phyloP scores from a whole-genome alignment of 2,329 filamentous ascomycete species.

The Fusarium mangiferae region DNA sequence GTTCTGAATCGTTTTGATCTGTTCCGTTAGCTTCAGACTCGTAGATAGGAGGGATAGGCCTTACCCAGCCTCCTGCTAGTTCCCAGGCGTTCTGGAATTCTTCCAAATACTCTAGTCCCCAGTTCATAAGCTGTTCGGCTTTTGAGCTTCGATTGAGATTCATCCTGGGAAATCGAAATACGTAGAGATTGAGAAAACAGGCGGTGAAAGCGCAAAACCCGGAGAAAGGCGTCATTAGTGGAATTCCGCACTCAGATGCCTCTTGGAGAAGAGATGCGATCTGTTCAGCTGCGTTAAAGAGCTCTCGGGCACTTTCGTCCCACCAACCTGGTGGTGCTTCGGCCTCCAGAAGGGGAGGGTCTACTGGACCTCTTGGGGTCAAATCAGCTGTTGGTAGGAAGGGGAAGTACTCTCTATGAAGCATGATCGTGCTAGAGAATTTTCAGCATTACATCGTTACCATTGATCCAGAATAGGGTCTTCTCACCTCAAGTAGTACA shows the following conservation, averaged over 20 bases:
- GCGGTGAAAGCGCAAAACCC: conserved; percentile 60
- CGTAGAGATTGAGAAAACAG: conserved; percentile 55
- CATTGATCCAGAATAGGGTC: neutral
- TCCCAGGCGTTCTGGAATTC: conserved; percentile 40
- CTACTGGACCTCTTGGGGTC: conserved; percentile 52
- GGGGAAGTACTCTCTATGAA: conserved; percentile 57
- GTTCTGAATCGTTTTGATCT: conserved; percentile 41
- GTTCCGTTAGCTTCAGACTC: neutral
- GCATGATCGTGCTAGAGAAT: conserved; percentile 50
- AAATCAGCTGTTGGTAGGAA: conserved; percentile 52
- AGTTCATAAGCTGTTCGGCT: conserved; percentile 34
- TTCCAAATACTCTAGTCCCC: conserved; percentile 33
- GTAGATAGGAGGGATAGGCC: rapidly evolving
- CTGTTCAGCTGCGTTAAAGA: conserved; percentile 51
- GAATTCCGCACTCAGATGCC: conserved; percentile 49
- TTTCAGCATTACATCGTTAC: neutral
- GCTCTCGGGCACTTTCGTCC: conserved; percentile 50
- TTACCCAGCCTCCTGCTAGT: conserved; percentile 38
- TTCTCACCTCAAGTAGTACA: conserved; percentile 56
- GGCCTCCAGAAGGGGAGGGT: conserved; percentile 52
- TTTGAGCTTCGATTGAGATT: conserved; percentile 42
- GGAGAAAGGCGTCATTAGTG: conserved; percentile 54
- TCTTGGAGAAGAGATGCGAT: conserved; percentile 52
- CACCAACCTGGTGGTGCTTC: conserved; percentile 54
- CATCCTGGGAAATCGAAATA: conserved; percentile 54